Base-by-base conservation (phyloP, 805 yeast genomes). In the Kazachstania africana region DNA sequence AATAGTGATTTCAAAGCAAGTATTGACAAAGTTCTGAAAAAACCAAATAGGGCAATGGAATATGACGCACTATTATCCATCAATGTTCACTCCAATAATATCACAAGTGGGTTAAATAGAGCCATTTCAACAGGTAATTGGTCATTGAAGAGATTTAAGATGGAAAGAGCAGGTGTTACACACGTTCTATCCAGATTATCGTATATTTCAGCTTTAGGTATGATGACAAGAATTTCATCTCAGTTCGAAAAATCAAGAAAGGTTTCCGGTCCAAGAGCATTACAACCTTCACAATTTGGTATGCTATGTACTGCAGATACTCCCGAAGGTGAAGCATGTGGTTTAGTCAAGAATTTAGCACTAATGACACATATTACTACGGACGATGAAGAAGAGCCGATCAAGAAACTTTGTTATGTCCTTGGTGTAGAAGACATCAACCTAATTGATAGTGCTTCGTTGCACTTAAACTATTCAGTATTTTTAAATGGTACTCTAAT, bases 301-400 rank as follows among this genome's bases (percentile, higher is more conserved):
- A 91, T 91, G 97, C 67, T 91, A 37, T 91, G 98, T 66, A 84
- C 97, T 5, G 82, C 97, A 0, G 98, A 91, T 70, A 91, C 98
- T 0, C 98, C 98, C 1, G 98, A 91, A 70, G 98, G 98, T 68
- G 98, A 91, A 60, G 98, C 98, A 1, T 91, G 98, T 74, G 98
- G 98, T 51, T 70, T 91, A 57, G 98, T 91, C 23, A 91, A 91
- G 61, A 91, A 91, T 53, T 65, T 91, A 55, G 98, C 98, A 1
- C 67, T 91, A 28, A 91, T 91, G 98, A 91, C 98, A 8, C 98
- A 91, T 59, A 91, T 91, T 49, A 91, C 98, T 4, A 88, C 98
- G 1, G 98, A 91, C 59, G 96, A 84, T 47, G 98, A 91, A 56
- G 96, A 88, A 48, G 81, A 68, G 8, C 97, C 98, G 12, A 74